Percentiles rank a stretch among this genome's conserved stretches.
phyloP scores from a whole-genome alignment of 2,329 filamentous ascomycete genomes.

The Cytospora leucostoma region DNA sequence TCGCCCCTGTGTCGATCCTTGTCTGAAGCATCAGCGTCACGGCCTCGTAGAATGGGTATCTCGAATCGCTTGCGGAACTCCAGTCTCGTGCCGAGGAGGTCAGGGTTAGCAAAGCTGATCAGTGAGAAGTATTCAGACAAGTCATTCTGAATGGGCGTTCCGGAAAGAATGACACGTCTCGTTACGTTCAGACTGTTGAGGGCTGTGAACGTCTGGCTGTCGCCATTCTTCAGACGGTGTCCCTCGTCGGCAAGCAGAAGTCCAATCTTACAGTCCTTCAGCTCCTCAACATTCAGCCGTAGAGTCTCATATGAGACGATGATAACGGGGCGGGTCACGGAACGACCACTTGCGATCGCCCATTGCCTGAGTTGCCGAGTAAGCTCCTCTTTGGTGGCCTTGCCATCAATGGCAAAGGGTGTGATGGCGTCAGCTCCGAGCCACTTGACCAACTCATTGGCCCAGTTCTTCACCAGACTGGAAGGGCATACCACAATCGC shows the following conservation, averaged over 20 bases:
- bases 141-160: constrained; percentile 97
- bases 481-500: constrained; percentile 96
- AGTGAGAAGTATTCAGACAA: constrained; percentile 97
- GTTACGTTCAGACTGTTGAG: constrained; percentile 89
- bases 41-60: constrained; percentile 84
- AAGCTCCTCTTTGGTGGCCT: constrained; percentile 91
- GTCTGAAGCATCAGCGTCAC: constrained; percentile 87
- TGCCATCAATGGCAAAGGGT: constrained; percentile 95
- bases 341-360: constrained; percentile 87
- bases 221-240: constrained; percentile 93
- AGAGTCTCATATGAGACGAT: constrained; percentile 98
- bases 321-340: constrained; percentile 87
- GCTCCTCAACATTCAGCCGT: constrained; percentile 84
- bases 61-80: constrained; percentile 96
- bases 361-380: constrained; percentile 90
- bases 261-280: constrained; percentile 88
- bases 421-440: constrained; percentile 86
- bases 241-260: constrained; percentile 95
- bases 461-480: constrained; percentile 96
- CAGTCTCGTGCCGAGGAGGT: constrained; percentile 80
- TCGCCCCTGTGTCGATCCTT: constrained; percentile 80
- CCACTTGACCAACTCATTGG: constrained; percentile 96
- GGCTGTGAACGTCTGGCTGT: constrained; percentile 92
- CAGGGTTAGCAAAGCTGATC: constrained; percentile 94
- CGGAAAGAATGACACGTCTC: constrained; percentile 89